phyloP scores from a whole-genome alignment of 306 rosid genomes.

The Urtica urens region DNA sequence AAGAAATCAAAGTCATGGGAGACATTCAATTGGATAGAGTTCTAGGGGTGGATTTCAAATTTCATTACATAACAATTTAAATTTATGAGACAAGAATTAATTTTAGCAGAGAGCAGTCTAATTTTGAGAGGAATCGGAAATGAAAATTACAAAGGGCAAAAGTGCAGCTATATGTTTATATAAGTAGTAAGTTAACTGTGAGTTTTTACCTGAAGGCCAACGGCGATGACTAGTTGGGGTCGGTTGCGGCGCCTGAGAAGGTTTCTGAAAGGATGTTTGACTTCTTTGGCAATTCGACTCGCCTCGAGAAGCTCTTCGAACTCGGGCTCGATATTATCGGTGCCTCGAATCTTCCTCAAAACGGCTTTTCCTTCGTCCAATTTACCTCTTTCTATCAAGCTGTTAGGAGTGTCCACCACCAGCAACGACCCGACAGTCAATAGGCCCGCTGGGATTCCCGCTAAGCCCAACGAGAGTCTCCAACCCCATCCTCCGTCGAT shows the following conservation, averaged over 20 bases:
- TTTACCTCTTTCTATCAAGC: constrained; percentile 74
- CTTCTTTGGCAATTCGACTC: constrained; percentile 48
- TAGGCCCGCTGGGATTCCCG: constrained; percentile 65
- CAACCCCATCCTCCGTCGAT: constrained; percentile 86
- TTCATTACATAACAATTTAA: too few species aligned
- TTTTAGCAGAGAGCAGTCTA: too few species aligned
- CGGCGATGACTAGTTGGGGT: constrained; percentile 65
- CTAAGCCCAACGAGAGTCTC: constrained; percentile 80
- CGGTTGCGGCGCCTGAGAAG: constrained; percentile 48
- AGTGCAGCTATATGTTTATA: too few species aligned
- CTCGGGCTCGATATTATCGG: constrained; percentile 61
- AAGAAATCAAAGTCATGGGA: too few species aligned
- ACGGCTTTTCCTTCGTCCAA: constrained; percentile 64
- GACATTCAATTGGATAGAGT: too few species aligned
- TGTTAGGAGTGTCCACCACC: constrained; percentile 85
- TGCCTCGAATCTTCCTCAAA: constrained; percentile 58
- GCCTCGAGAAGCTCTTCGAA: constrained; percentile 70
- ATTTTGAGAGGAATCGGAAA: too few species aligned
- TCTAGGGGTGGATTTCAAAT: too few species aligned
- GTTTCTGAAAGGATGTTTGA: constrained; percentile 72
- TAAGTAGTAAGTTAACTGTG: neutral
- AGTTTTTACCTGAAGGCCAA: constrained; percentile 48
- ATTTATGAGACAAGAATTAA: too few species aligned
- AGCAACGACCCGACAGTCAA: constrained; percentile 59
- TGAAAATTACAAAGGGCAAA: too few species aligned